phyloP scores from a whole-genome alignment of 345 rosid species.

The Citrus medica region DNA sequence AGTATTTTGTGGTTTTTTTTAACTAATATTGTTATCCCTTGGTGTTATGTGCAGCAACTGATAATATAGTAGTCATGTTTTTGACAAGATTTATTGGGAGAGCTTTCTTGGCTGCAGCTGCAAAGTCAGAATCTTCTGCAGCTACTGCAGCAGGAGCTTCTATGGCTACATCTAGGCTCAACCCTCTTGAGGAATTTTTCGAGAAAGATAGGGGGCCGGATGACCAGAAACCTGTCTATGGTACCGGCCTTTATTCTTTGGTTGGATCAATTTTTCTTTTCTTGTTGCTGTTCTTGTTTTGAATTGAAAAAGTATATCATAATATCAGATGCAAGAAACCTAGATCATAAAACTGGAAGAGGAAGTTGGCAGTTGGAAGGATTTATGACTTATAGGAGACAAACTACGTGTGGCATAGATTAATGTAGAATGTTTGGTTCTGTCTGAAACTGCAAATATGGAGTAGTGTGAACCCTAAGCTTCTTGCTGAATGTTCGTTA shows the following conservation, averaged over 20 bases:
- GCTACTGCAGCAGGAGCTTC: conserved; percentile 54
- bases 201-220: conserved; percentile 69
- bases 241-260: conserved; percentile 23
- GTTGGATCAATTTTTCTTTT: neutral
- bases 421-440: neutral
- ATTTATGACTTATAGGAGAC: neutral
- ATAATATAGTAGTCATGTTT: conserved; percentile 39
- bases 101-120: conserved; percentile 56
- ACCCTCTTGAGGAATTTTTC: conserved; percentile 84
- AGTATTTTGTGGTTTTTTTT: neutral
- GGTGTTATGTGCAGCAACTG: neutral
- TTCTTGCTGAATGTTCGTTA: neutral
- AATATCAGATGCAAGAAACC: neutral
- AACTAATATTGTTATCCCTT: neutral
- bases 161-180: conserved; percentile 29
- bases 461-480: neutral
- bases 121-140: conserved; percentile 55
- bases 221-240: conserved; percentile 73
- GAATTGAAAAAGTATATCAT: neutral
- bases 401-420: neutral
- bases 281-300: neutral
- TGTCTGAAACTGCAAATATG: neutral
- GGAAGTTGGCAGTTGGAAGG: neutral
- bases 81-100: conserved; percentile 60
- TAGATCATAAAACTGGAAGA: neutral